Evolutionary conservation across 1,139 yeast genomes (phyloP), one percentile per base, ranked within the genome.

Genomic region (Oligophagozyma castellii): DNA sequence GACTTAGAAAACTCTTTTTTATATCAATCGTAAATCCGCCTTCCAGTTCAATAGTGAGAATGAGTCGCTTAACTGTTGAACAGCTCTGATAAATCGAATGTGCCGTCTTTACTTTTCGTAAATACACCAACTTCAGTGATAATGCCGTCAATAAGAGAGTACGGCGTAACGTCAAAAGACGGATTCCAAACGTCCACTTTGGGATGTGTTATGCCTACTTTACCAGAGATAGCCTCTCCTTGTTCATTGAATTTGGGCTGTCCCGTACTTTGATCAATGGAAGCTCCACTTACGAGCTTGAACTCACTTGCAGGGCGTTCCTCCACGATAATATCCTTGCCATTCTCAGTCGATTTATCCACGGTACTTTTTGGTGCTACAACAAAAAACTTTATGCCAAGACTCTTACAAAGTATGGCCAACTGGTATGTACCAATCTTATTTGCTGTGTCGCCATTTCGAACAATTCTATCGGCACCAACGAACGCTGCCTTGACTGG

Each of bases 401-500:
- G 55, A 8, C 59, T 59, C 28, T 63, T 61, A 19, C 79, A 66
- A 32, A 83, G 63, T 13, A 84, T 64, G 0, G 95, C 78, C 40
- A 89, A 60, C 56, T 86, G 95, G 55, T 70, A 79, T 0, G 96
- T 89, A n/a, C 98, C 98, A 35, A 89, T 89, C 56, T 89, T 89
- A 58, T 89, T 89, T 1, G 96, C 96, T 15, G 95, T 73, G 49
- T 89, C 98, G 33, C 98, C 98, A 53, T 84, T 79, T 26, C 64
- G 61, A 2, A 86, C 95, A 21, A 89, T 77, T 52, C 98, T 69
- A 51, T 89, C 98, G n/a, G 96, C 95, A 25, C 98, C 98, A n/a
- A 80, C 96, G 30, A 89, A 81, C 18, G 86, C 76, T 29, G 84
- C 81, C 51, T 77, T 78, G 31, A 89, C 70, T 23, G 93, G 47